Conservation (phyloP, 441 rosid species). For the Iberis amara region DNA sequence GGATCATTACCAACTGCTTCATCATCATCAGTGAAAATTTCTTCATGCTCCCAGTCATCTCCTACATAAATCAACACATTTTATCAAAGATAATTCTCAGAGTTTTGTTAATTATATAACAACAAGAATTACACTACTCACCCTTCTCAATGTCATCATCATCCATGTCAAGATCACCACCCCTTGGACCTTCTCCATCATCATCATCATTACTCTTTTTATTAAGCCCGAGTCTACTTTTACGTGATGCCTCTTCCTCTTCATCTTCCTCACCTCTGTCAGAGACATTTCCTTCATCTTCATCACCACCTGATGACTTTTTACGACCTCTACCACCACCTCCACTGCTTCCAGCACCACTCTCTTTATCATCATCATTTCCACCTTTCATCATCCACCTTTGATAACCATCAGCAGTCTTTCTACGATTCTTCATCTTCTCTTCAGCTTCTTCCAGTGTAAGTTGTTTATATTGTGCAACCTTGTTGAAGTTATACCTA, state of each 20-base stretch:
- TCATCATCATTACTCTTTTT: conserved; percentile 66
- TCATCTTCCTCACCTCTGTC: conserved; percentile 93
- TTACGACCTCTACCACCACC: conserved; percentile 77
- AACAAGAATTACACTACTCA: conserved; percentile 28
- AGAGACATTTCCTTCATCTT: conserved; percentile 77
- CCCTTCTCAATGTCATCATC: conserved; percentile 96
- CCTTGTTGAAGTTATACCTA: conserved; percentile 90
- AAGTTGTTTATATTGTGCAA: conserved; percentile 90
- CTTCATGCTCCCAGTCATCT: conserved; percentile 99
- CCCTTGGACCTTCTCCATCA: conserved; percentile 91
- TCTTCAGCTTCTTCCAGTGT: conserved; percentile 97
- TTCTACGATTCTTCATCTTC: conserved; percentile 90
- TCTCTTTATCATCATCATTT: conserved; percentile 71
- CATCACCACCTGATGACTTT: conserved; percentile 57
- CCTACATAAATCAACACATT: conserved; percentile 43
- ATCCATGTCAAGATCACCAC: conserved; percentile 85
- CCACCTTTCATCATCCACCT: conserved; percentile 99
- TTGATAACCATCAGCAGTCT: conserved; percentile 92
- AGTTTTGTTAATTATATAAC: background rate
- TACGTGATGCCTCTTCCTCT: conserved; percentile 82
- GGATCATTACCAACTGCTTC: conserved; percentile 92
- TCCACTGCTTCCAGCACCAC: conserved; percentile 35
- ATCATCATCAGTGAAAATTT: conserved; percentile 96
- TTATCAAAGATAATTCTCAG: background rate
- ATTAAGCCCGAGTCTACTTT: conserved; percentile 75